Evolutionary conservation across 169 alveolate species (phyloP).

Genomic region (Plasmodium gonderi): DNA sequence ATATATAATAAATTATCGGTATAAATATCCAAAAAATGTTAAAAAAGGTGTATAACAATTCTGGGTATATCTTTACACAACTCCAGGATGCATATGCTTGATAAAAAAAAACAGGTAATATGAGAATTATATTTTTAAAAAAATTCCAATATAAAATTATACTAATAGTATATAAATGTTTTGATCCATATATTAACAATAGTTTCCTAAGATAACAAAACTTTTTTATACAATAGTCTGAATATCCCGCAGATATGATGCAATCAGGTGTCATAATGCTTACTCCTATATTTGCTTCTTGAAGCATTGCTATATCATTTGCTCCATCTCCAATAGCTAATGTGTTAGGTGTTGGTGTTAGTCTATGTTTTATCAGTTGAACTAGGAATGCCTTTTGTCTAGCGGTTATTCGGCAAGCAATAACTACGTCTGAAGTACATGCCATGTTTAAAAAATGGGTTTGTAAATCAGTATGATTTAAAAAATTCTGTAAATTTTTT

Average conservation of each 20-base stretch:
- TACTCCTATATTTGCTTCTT: conserved; percentile 95
- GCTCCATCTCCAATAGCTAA: conserved; percentile 86
- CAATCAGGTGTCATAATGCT: conserved; percentile 97
- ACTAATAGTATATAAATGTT: conserved; percentile 75
- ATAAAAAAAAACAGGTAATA: conserved; percentile 73
- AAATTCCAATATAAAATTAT: conserved; percentile 73
- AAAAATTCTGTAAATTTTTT: conserved; percentile 77
- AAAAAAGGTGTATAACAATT: conserved; percentile 47
- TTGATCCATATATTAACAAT: conserved; percentile 96
- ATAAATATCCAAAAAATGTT: conserved; percentile 63
- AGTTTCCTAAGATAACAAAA: conserved; percentile 93
- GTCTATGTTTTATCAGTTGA: conserved; percentile 72
- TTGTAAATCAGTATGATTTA: conserved; percentile 77
- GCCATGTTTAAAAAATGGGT: conserved; percentile 83
- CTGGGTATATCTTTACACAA: conserved; percentile 69
- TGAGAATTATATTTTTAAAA: conserved; percentile 62
- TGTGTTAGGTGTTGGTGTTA: conserved; percentile 82
- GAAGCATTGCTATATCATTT: conserved; percentile 82
- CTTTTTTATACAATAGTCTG: conserved; percentile 96
- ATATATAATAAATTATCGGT: conserved; percentile 68
- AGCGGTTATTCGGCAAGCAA: conserved; percentile 82
- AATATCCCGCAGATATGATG: conserved; percentile 96
- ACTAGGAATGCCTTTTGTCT: conserved; percentile 82
- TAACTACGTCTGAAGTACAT: conserved; percentile 82
- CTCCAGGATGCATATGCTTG: conserved; percentile 76